These are phyloP conservation scores for Mortierella sp. DNA, from an alignment of 371 early-diverging fungal genomes.

Conservation along the genomic window DNA sequence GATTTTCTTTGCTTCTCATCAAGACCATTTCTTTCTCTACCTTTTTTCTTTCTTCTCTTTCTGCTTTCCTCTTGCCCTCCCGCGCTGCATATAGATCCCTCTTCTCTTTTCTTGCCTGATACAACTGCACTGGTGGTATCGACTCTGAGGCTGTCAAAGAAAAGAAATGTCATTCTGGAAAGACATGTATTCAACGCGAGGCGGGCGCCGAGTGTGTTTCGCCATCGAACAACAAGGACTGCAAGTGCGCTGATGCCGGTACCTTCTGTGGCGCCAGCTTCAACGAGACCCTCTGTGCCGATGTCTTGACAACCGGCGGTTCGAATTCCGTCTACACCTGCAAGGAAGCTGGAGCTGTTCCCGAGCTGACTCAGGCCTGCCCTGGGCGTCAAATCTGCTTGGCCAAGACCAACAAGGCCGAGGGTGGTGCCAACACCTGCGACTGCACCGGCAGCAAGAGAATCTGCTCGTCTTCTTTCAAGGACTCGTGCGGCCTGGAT, in stretches of 20 bases:
- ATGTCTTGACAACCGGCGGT: neutral
- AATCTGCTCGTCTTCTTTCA: neutral
- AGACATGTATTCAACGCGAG: neutral
- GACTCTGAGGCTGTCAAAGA: neutral
- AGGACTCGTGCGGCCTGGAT: neutral
- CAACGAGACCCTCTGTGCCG: neutral
- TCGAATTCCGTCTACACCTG: neutral
- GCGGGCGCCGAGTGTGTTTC: neutral
- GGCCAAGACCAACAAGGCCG: neutral
- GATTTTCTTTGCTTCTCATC: neutral
- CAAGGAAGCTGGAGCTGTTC: neutral
- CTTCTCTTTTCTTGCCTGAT: neutral
- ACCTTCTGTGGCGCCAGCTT: conserved; percentile 7
- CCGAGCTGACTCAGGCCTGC: neutral
- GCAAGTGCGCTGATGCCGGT: neutral
- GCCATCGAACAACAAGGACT: neutral
- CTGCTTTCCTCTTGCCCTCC: neutral
- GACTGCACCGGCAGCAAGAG: neutral
- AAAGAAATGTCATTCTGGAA: neutral
- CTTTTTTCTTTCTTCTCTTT: neutral
- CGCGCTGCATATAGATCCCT: neutral
- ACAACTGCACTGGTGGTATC: neutral
- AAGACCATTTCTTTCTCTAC: neutral
- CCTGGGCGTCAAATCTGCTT: neutral
- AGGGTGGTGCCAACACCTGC: neutral